Evolutionary conservation across 768 basidiomycete species (phyloP), one percentile per base, ranked within the genome.

Genomic region (Collybia sordida): DNA sequence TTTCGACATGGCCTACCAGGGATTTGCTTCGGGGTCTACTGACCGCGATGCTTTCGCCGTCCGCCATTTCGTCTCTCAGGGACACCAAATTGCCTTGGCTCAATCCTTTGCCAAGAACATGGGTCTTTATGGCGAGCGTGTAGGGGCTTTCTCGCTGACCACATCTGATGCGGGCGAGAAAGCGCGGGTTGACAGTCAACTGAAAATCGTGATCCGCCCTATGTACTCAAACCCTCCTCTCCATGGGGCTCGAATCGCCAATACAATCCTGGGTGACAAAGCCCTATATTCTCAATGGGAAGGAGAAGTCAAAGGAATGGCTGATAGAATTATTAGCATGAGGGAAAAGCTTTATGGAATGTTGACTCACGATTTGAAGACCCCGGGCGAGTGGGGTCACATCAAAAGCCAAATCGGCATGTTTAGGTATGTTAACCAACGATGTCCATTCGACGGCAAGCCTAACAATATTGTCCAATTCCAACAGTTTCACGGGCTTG

Each of bases 1-100:
- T 84, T 98, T 98, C 68, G 97, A 99, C 72, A 98, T 98, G 94
- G 96, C 97, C 14, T 99, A 99, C 77, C 93, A 97, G 71, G 97
- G 97, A 45, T 99, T 99, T 67, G 96, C 97, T 28, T 97, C 95
- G 19, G 97, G 97, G 44, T 85, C 86, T 45, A 93, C 92, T 56
- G 67, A 85, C 57, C 85, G 84, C 49, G 97, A 99, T 63, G 97
- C 96, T 9, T 95, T 92, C 68, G 93, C 96, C 25, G 84, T 98
- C 51, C 90, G 96, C 57, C 84, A 96, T 73, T 98, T 99, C 67
- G 90, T 96, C 46, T 77, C 84, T 17, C 77, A 93, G 66, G 91
- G 93, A 19, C 94, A 97, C 73, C 88, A 94, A 63, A 70, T 95
- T 59, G 90, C 94, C 23, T 81, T 98, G 21, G 81, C 89, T 56